These are phyloP conservation scores for Acacia confusa DNA, from an alignment of 306 rosid species.

Conservation along the genomic window DNA sequence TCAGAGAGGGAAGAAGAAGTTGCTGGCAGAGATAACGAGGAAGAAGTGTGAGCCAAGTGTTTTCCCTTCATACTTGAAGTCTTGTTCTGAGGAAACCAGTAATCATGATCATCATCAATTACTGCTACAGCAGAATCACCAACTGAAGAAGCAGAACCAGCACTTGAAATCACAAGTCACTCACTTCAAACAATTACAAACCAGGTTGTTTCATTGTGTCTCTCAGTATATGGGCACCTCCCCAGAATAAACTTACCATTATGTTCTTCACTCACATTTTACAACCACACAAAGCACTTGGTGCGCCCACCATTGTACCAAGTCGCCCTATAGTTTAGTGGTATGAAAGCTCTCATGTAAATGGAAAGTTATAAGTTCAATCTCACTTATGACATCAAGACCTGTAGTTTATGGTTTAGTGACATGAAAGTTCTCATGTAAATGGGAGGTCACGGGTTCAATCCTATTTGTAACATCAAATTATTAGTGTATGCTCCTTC, in stretches of 20 bases:
- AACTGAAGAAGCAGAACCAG: constrained; percentile 58
- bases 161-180: constrained; percentile 67
- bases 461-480: no score
- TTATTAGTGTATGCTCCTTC: no score
- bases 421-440: no score
- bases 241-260: constrained; percentile 8
- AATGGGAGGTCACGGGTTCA: no score
- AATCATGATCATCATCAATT: constrained; percentile 28
- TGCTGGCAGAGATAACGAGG: constrained; percentile 62
- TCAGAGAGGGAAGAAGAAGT: constrained; percentile 53
- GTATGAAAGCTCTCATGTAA: no score
- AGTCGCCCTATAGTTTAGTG: no score
- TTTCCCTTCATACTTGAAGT: constrained; percentile 72
- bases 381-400: no score
- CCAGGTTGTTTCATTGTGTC: constrained; percentile 56
- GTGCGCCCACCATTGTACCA: no score
- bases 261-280: no score
- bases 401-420: no score
- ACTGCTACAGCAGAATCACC: constrained; percentile 69
- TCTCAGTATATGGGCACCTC: constrained; percentile 45
- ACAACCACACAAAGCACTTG: no score
- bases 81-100: constrained; percentile 50
- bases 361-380: no score
- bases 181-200: constrained; percentile 64
- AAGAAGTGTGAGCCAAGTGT: constrained; percentile 85